phyloP scores from a whole-genome alignment of 1,284 basidiomycete genomes.

The Amylostereum chailletii region DNA sequence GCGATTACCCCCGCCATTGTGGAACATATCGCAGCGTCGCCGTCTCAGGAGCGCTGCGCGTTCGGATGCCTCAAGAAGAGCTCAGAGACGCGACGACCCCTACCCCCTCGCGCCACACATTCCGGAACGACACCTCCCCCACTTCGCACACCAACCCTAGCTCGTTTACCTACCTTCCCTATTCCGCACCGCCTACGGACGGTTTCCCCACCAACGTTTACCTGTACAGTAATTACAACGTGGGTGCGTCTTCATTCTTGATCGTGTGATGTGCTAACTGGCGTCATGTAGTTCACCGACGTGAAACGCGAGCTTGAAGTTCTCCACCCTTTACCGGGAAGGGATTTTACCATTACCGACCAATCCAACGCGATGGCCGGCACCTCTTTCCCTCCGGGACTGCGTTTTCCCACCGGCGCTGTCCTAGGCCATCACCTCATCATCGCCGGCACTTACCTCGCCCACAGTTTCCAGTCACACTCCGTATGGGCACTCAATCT shows the following conservation, averaged over 20 bases:
- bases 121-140: constrained; percentile 4
- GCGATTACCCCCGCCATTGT: constrained; percentile 81
- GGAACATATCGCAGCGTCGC: constrained; percentile 91
- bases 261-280: not conserved
- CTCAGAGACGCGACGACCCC: constrained; percentile 20
- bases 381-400: constrained; percentile 76
- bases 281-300: constrained; percentile 76
- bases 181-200: constrained; percentile 61
- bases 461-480: constrained; percentile 83
- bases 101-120: constrained; percentile 4
- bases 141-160: constrained; percentile 39
- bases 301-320: constrained; percentile 90
- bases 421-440: constrained; percentile 84
- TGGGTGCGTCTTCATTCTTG: constrained; percentile 26
- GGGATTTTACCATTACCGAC: constrained; percentile 66
- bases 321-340: constrained; percentile 66
- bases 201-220: constrained; percentile 73
- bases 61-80: constrained; percentile 63
- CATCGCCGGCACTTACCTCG: constrained; percentile 84
- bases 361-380: constrained; percentile 72
- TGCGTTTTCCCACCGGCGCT: constrained; percentile 89
- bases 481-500: constrained; percentile 88
- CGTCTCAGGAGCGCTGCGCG: constrained; percentile 58
- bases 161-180: constrained; percentile 62
- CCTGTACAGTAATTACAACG: constrained; percentile 86